phyloP scores from a whole-genome alignment of 176 grass and related monocot genomes.

The Zea luxurians region DNA sequence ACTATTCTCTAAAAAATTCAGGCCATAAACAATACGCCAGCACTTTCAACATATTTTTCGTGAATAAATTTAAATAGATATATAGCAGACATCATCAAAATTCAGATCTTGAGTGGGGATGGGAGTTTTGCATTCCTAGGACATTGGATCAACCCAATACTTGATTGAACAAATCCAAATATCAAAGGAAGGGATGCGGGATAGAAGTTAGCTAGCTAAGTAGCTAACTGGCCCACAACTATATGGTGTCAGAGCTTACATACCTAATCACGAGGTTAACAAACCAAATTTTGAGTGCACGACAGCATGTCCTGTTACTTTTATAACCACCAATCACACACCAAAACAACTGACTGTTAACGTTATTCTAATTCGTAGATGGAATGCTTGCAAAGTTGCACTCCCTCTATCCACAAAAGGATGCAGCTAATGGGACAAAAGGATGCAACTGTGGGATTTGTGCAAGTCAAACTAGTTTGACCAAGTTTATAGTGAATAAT shows the following conservation, averaged over 20 bases:
- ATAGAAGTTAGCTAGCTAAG: not conserved
- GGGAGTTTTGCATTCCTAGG: not conserved
- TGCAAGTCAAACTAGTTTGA: too few species aligned
- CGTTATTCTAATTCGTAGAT: not conserved
- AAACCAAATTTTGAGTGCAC: not conserved
- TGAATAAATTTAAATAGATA: constrained; percentile 15
- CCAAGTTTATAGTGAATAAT: too few species aligned
- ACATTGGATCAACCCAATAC: not conserved
- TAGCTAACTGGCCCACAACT: not conserved
- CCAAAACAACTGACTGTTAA: not conserved
- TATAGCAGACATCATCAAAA: not conserved
- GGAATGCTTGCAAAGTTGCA: not conserved
- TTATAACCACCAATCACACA: not conserved
- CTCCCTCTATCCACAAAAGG: too few species aligned
- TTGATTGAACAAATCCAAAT: not conserved
- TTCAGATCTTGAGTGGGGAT: not conserved
- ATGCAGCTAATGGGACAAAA: too few species aligned
- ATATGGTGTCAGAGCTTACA: not conserved
- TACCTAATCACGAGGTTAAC: not conserved
- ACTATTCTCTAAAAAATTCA: not conserved
- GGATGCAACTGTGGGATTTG: too few species aligned
- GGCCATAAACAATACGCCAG: not conserved
- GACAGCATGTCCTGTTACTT: not conserved
- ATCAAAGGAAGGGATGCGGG: not conserved
- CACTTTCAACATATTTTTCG: constrained; percentile 9